Base-by-base conservation (phyloP, 2,329 filamentous ascomycete genomes). In the Apiospora hydei region DNA sequence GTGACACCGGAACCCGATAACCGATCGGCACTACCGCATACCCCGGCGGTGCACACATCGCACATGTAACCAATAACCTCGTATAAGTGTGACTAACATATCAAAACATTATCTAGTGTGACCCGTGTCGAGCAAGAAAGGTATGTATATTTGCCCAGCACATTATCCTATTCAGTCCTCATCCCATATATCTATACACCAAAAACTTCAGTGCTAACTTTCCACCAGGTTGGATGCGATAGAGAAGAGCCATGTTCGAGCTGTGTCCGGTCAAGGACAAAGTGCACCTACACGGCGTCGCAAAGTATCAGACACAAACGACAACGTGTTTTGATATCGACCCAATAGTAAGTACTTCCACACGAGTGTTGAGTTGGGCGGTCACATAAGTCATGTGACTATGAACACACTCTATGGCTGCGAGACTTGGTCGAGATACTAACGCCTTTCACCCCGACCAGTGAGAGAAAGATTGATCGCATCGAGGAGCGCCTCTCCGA, bases 401-500 rank as follows among this genome's bases (percentile, higher is more conserved):
- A 8, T 7, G 18, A 1, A 13, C 26, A 21, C 13, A 18, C 18
- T 24, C 5, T 8, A n/a, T 51, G 11, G 10, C 13, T 16, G 10
- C 21, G 10, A 66, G 16, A 26, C 47, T 34, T 21, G 7, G 10
- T 5, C 10, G 30, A 34, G 10, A 13, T 41, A 34, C 57, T 64
- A 3, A 64, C 34, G 41, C 18, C 38, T 18, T 21, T n/a, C 4
- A 38, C 18, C 18, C 24, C 43, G 14, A 70, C 6, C 51, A 73
- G 72, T 51, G 72, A 73, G 47, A 70, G 69, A 14, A 73, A 73
- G 34, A 73, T 87, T 49, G 79, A 80, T 69, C 73, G 75, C 11
- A 78, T 81, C 41, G 80, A 80, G 69, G 71, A 74, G 26, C 78
- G 79, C 10, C 77, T 81, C 21, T 74, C 74, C 5, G 76, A 75